Conservation (phyloP, 176 grass and related monocot genomes). For the Ananas comosus region DNA sequence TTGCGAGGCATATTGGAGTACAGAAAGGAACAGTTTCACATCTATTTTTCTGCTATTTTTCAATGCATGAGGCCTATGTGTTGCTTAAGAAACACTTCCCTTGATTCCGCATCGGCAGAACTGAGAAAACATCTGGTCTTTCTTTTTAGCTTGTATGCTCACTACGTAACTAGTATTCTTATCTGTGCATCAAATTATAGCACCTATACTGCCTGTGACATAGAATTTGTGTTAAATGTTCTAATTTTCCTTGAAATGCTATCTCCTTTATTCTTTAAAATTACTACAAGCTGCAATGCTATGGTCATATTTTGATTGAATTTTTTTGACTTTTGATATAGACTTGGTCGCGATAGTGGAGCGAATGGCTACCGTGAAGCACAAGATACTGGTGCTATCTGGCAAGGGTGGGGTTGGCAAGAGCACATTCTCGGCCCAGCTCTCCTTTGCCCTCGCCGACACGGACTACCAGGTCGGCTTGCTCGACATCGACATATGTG, state of each 20-base stretch:
- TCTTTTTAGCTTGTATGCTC: no score
- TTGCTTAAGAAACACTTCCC: no score
- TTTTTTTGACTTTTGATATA: slow-evolving; percentile 15
- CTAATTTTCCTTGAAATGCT: not conserved
- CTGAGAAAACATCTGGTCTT: no score
- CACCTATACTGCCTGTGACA: no score
- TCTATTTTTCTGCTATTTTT: no score
- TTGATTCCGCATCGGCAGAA: no score
- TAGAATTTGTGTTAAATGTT: no score
- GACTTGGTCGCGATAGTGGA: slow-evolving; percentile 73
- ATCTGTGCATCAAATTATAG: no score
- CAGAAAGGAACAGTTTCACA: no score
- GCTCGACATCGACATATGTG: slow-evolving; percentile 71
- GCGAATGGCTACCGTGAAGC: slow-evolving; percentile 61
- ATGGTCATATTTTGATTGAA: not conserved
- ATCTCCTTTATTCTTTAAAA: not conserved
- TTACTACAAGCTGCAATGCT: not conserved
- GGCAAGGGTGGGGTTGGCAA: slow-evolving; percentile 67
- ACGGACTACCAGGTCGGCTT: slow-evolving; percentile 48
- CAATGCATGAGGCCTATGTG: no score
- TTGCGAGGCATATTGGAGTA: no score
- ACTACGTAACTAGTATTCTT: no score
- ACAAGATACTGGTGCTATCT: slow-evolving; percentile 70
- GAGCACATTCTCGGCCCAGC: slow-evolving; percentile 64
- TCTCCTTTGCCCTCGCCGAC: slow-evolving; percentile 56